A percentile compares a stretch with the other conserved stretches of the same genome.
These are phyloP conservation scores for Paraphaeosphaeria minitans DNA, from an alignment of 2,329 filamentous ascomycete species.

Conservation along the genomic window DNA sequence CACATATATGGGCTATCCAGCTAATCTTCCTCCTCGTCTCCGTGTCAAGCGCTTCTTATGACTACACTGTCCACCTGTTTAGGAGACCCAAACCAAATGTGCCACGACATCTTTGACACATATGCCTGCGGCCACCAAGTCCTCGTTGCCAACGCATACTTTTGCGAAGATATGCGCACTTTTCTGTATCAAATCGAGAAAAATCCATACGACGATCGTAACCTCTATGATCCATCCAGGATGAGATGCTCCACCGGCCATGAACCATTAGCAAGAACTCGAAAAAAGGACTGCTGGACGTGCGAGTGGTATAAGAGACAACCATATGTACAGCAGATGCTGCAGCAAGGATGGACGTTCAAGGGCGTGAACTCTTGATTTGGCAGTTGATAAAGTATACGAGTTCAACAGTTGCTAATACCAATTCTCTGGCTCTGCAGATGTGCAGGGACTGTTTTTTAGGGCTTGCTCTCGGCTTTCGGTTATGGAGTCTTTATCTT, in stretches of 20 bases:
- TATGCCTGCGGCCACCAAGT: neutral
- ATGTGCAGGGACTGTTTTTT: no score
- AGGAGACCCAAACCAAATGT: neutral
- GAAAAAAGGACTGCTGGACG: neutral
- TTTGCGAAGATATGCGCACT: neutral
- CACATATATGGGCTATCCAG: neutral
- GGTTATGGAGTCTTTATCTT: no score
- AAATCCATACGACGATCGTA: neutral
- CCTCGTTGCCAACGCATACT: neutral
- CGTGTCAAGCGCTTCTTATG: neutral
- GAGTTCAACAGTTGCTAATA: neutral
- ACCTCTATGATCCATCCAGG: neutral
- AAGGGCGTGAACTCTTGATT: neutral
- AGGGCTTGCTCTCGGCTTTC: no score
- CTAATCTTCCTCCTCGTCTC: neutral
- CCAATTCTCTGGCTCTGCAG: no score
- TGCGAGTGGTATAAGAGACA: neutral
- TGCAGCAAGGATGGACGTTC: neutral
- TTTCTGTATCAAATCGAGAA: neutral
- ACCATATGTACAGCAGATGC: neutral
- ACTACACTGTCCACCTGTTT: neutral
- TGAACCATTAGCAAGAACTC: neutral
- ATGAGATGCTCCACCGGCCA: neutral
- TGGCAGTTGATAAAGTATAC: neutral
- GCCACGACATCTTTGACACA: neutral